phyloP scores from a whole-genome alignment of 2,329 filamentous ascomycete species.

The Penicillium decumbens region DNA sequence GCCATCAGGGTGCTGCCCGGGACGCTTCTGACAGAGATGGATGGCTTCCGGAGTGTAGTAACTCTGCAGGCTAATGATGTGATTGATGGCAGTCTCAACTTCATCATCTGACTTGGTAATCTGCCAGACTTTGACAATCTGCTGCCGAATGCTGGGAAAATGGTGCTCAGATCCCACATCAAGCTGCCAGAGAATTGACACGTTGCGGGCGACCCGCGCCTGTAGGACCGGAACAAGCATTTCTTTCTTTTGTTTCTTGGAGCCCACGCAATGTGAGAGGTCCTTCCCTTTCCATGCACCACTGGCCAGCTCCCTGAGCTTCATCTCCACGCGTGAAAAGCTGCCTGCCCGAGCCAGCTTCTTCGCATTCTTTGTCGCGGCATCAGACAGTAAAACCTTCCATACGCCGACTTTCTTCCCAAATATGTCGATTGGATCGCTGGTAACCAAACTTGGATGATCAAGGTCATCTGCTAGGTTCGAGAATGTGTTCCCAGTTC shows the following conservation, averaged over 20 bases:
- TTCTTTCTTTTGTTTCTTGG: slow-evolving; percentile 1
- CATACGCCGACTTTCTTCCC: slow-evolving; percentile 16
- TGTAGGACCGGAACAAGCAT: slow-evolving; percentile 12
- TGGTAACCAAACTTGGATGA: background rate
- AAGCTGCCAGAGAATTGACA: slow-evolving; percentile 24
- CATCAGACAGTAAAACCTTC: slow-evolving; percentile 19
- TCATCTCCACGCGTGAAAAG: slow-evolving; percentile 10
- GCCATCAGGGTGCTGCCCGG: slow-evolving; percentile 11
- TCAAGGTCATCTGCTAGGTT: background rate
- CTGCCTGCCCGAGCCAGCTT: slow-evolving; percentile 2
- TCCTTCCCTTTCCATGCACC: slow-evolving; percentile 17
- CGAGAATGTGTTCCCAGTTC: background rate
- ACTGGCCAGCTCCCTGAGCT: slow-evolving; percentile 18
- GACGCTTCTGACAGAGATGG: slow-evolving; percentile 4
- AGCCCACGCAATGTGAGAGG: slow-evolving; percentile 4
- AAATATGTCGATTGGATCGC: slow-evolving; percentile 11
- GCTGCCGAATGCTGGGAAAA: slow-evolving; percentile 10
- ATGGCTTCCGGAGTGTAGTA: slow-evolving; percentile 1
- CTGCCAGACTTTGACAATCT: slow-evolving; percentile 16
- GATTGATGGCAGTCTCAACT: slow-evolving; percentile 7
- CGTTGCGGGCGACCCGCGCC: slow-evolving; percentile 5
- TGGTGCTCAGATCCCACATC: slow-evolving; percentile 19
- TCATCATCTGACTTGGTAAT: slow-evolving; percentile 4
- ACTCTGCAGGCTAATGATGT: slow-evolving; percentile 9
- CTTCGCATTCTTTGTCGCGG: slow-evolving; percentile 11